phyloP scores from a whole-genome alignment of 2,329 filamentous ascomycete genomes.

The Cytospora paraplurivora region DNA sequence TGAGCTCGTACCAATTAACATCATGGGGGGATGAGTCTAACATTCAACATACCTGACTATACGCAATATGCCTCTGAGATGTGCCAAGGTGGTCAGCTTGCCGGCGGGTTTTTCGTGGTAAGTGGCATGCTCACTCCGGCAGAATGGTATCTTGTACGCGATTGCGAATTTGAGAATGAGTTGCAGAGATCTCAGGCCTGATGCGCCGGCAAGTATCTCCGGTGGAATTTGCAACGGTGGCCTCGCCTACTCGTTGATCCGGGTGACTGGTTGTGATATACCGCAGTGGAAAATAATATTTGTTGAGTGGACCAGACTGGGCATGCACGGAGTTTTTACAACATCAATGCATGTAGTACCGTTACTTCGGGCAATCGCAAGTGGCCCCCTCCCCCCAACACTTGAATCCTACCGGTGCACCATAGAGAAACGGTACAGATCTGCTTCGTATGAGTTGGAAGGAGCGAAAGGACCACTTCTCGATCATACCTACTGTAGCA shows the following conservation, averaged over 20 bases:
- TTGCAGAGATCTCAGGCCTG: neutral
- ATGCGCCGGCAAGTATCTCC: neutral
- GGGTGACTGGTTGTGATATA: neutral
- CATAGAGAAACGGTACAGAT: neutral
- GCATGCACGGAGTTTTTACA: neutral
- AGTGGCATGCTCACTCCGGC: too few species aligned
- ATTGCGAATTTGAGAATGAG: too few species aligned
- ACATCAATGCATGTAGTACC: neutral
- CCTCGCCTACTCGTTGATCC: neutral
- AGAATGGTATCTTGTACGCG: too few species aligned
- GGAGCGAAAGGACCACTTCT: neutral
- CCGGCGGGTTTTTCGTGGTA: too few species aligned
- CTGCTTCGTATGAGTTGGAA: neutral
- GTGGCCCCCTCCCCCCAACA: neutral
- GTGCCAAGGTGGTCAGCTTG: too few species aligned
- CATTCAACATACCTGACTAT: neutral
- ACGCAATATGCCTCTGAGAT: neutral
- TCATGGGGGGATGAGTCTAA: neutral
- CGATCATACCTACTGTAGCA: neutral
- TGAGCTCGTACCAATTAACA: too few species aligned
- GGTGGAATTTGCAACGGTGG: neutral
- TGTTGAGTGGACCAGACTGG: neutral
- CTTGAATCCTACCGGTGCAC: neutral
- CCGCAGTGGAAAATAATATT: neutral
- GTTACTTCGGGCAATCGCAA: too few species aligned